phyloP scores from a whole-genome alignment of 129 eudicot species.

The Rutidosis leptorrhynchoides region DNA sequence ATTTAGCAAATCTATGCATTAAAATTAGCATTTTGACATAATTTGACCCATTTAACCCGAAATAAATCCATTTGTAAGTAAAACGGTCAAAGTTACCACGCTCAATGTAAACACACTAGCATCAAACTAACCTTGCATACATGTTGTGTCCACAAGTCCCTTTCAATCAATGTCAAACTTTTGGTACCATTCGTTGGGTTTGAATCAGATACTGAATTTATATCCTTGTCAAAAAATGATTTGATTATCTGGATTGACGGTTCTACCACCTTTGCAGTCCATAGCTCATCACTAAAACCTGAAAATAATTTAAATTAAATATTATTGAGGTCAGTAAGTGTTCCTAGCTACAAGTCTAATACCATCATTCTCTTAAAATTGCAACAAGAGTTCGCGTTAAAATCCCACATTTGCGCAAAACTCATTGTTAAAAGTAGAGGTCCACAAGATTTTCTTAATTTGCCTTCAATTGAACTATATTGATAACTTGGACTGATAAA shows the following conservation, averaged over 20 bases:
- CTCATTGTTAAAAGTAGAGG: background rate
- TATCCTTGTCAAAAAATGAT: slow-evolving; percentile 42
- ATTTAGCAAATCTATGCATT: background rate
- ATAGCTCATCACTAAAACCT: slow-evolving; percentile 64
- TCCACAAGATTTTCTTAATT: background rate
- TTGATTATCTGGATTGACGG: slow-evolving; percentile 61
- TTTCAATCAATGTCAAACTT: slow-evolving; percentile 45
- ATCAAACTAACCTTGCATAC: slow-evolving; percentile 66
- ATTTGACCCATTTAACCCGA: background rate
- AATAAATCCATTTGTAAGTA: background rate
- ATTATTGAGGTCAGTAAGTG: slow-evolving; percentile 9
- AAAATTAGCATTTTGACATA: background rate
- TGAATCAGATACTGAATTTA: slow-evolving; percentile 20
- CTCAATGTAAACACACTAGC: background rate
- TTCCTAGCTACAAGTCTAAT: background rate
- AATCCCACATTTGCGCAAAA: slow-evolving; percentile 4
- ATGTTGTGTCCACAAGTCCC: slow-evolving; percentile 88
- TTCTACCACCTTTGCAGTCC: slow-evolving; percentile 60
- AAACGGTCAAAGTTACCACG: background rate
- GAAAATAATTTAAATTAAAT: background rate
- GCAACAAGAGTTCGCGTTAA: slow-evolving; percentile 3
- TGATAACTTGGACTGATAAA: slow-evolving; percentile 3
- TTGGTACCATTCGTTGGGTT: slow-evolving; percentile 18
- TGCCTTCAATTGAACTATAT: background rate
- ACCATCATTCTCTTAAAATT: background rate